These are phyloP conservation scores for Hanseniaspora taiwanica DNA, from an alignment of 805 yeast genomes.

Conservation along the genomic window DNA sequence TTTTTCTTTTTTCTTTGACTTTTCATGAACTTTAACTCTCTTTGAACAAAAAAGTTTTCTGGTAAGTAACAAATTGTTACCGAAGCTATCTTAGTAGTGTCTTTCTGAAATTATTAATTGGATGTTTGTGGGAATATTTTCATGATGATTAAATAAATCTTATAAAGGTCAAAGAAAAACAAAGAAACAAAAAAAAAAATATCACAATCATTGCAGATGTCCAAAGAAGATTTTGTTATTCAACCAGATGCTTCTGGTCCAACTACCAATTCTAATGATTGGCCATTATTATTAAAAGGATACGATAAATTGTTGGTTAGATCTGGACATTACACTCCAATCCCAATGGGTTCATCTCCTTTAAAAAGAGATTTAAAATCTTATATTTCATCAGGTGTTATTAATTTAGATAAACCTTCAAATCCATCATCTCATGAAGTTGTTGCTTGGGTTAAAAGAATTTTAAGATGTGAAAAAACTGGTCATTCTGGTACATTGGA, in stretches of 20 bases:
- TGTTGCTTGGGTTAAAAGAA: slow-evolving; percentile 97
- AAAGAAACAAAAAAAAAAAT: background rate
- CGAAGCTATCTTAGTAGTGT: no score
- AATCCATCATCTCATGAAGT: slow-evolving; percentile 98
- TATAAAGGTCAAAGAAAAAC: background rate
- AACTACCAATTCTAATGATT: slow-evolving; percentile 74
- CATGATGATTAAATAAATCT: no score
- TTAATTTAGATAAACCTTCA: slow-evolving; percentile 94
- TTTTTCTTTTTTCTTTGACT: background rate
- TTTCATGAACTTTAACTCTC: background rate
- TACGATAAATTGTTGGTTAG: slow-evolving; percentile 89
- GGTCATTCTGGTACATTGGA: slow-evolving; percentile 99
- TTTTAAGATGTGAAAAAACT: slow-evolving; percentile 88
- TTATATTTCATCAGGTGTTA: slow-evolving; percentile 88
- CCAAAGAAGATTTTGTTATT: slow-evolving; percentile 50
- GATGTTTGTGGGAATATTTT: no score
- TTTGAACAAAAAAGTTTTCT: background rate
- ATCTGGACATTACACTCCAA: slow-evolving; percentile 95
- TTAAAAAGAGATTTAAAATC: slow-evolving; percentile 84
- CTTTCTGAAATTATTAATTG: no score
- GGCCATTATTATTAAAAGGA: slow-evolving; percentile 92
- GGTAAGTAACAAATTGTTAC: no score
- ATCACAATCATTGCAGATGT: background rate
- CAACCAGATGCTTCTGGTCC: slow-evolving; percentile 79
- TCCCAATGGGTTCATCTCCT: slow-evolving; percentile 91